phyloP scores from a whole-genome alignment of 2,329 filamentous ascomycete species.

The Exophiala sp. region DNA sequence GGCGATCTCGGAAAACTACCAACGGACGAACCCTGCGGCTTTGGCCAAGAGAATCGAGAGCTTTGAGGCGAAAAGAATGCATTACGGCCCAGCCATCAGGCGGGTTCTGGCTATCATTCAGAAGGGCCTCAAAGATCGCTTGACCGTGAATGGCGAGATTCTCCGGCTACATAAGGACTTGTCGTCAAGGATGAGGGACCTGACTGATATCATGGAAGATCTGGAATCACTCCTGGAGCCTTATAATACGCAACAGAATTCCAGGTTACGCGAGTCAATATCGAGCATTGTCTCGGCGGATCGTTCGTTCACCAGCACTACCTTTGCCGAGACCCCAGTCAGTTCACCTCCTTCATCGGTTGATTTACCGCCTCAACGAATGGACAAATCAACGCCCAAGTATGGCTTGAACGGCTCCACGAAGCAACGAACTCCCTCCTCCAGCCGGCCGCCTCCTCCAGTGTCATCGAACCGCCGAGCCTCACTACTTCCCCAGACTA shows the following conservation, averaged over 20 bases:
- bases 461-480: conserved; percentile 23
- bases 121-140: conserved; percentile 87
- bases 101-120: conserved; percentile 88
- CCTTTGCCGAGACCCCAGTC: conserved; percentile 63
- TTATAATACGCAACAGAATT: conserved; percentile 54
- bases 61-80: conserved; percentile 89
- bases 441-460: conserved; percentile 29
- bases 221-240: conserved; percentile 73
- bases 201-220: conserved; percentile 70
- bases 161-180: conserved; percentile 79
- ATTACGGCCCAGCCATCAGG: conserved; percentile 90
- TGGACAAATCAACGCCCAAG: conserved; percentile 46
- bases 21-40: conserved; percentile 63
- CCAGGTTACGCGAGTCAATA: conserved; percentile 83
- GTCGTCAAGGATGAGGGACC: conserved; percentile 68
- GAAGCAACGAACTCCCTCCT: conserved; percentile 38
- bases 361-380: conserved; percentile 48
- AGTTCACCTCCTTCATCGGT: conserved; percentile 66
- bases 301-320: conserved; percentile 59
- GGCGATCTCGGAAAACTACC: conserved; percentile 66
- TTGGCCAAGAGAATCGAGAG: conserved; percentile 81
- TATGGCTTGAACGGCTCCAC: conserved; percentile 28
- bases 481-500: conserved; percentile 22
- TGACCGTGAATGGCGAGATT: conserved; percentile 95
- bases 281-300: conserved; percentile 87